Evolutionary conservation across 495 filamentous ascomycete species (phyloP), one percentile per base, ranked within the genome.

Genomic region (Lophium mytilinum): DNA sequence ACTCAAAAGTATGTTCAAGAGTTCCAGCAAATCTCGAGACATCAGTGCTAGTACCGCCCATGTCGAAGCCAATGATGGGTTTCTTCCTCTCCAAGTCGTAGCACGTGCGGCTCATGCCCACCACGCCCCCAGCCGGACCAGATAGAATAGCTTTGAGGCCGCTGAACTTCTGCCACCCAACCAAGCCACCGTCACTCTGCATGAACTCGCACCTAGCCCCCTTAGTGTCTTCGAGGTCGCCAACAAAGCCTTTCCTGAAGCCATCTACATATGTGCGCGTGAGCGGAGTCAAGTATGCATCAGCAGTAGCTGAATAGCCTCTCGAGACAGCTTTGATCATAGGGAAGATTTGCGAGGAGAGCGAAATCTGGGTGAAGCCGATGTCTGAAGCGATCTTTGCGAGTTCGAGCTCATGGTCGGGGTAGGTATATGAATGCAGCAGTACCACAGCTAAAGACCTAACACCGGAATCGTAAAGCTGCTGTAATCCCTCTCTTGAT

Each of bases 121-220:
- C 70, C 4, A 73, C 70, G n/a, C 71, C 82, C 50, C 80, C 82
- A 36, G 81, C 81, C 17, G 81, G 80, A 0, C 81, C 81, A 30
- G 80, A 82, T 1, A 84, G 60, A 46, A 85, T 81, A 3, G 79
- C 80, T 57, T 78, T 77, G 37, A 83, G 61, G 8, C 82, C 81
- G 45, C 74, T 81, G 60, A 85, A 84, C 49, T 40, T 68, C 53
- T 36, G 68, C 64, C 5, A 64, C 43, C 19, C 71, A 52, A 17
- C 70, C 10, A 55, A 67, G 17, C 24, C 64, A 9, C 60, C 68
- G 45, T 70, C 68, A 19, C 52, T 58, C 34, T 68, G 66, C 68
- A 70, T 70, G 37, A 72, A 70, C 37, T 70, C 63, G 19, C 63
- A 67, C 19, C 63, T 50, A 5, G 66, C 58, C 3, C 55, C 48